Conservation (phyloP, 2,329 filamentous ascomycete genomes). For the Diaporthe batatas region DNA sequence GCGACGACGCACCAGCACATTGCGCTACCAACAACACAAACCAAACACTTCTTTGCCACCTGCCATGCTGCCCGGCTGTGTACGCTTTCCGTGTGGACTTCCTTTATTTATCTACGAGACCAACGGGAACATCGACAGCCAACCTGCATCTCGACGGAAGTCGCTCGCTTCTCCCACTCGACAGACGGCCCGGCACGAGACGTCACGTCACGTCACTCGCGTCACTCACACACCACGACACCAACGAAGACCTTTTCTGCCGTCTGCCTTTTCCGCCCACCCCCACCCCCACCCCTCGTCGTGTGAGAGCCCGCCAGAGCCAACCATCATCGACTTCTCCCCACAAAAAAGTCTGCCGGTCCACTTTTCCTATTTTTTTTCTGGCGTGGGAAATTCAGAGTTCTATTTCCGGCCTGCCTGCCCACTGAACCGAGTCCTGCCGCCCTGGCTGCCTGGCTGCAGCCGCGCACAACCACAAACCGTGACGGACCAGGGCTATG, state of each 20-base stretch:
- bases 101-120: neutral
- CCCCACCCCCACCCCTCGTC: neutral
- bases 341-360: conserved; percentile 38
- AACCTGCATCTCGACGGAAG: neutral
- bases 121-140: neutral
- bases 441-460: conserved; percentile 18
- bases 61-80: too few species aligned
- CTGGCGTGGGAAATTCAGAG: conserved; percentile 1
- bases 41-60: neutral
- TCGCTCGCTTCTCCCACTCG: neutral
- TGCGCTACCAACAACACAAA: too few species aligned
- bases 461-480: conserved; percentile 19
- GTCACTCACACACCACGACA: neutral
- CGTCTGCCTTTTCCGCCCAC: conserved; percentile 11
- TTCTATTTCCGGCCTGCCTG: conserved; percentile 32
- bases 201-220: too few species aligned
- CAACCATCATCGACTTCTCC: conserved; percentile 2
- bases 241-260: conserved; percentile 3
- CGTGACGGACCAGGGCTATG: conserved; percentile 28
- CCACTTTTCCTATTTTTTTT: conserved; percentile 32
- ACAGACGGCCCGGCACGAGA: neutral
- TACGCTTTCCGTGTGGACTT: neutral
- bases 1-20: neutral
- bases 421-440: conserved; percentile 24
- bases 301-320: conserved; percentile 13